These are phyloP conservation scores for Phialemoniopsis sp. DNA, from an alignment of 2,329 filamentous ascomycete species.

Conservation along the genomic window DNA sequence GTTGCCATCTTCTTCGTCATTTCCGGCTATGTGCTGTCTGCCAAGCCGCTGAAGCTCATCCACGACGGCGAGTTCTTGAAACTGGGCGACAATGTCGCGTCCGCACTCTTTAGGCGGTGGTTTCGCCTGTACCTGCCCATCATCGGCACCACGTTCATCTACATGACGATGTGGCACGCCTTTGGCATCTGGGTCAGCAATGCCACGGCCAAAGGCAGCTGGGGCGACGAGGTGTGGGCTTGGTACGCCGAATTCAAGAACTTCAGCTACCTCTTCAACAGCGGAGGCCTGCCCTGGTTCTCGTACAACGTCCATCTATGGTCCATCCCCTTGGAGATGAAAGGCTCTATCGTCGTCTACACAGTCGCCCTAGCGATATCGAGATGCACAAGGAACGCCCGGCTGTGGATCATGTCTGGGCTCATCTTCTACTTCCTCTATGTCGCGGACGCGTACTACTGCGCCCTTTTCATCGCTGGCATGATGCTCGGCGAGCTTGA, in stretches of 20 bases:
- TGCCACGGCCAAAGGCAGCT: conserved; percentile 30
- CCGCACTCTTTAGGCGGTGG: conserved; percentile 45
- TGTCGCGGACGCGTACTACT: conserved; percentile 60
- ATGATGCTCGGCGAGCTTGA: conserved; percentile 62
- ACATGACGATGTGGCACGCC: conserved; percentile 47
- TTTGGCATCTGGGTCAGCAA: conserved; percentile 40
- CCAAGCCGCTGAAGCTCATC: conserved; percentile 43
- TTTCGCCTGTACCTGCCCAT: conserved; percentile 46
- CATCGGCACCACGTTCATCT: conserved; percentile 49
- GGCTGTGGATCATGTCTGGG: conserved; percentile 46
- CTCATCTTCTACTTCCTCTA: conserved; percentile 65
- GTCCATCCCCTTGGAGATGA: conserved; percentile 61
- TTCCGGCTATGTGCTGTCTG: conserved; percentile 49
- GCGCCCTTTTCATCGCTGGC: conserved; percentile 55
- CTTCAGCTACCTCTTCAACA: conserved; percentile 63
- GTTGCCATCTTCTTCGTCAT: conserved; percentile 47
- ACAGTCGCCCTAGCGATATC: conserved; percentile 53
- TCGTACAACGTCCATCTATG: conserved; percentile 56
- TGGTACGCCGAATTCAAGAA: conserved; percentile 59
- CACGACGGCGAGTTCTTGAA: conserved; percentile 34
- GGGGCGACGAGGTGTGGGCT: conserved; percentile 43
- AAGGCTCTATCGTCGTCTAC: conserved; percentile 61
- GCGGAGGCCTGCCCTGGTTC: conserved; percentile 52
- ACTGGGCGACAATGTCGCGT: conserved; percentile 38
- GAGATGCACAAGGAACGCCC: conserved; percentile 45